These are phyloP conservation scores for Claviceps arundinis DNA, from an alignment of 2,329 filamentous ascomycete species.

Conservation along the genomic window DNA sequence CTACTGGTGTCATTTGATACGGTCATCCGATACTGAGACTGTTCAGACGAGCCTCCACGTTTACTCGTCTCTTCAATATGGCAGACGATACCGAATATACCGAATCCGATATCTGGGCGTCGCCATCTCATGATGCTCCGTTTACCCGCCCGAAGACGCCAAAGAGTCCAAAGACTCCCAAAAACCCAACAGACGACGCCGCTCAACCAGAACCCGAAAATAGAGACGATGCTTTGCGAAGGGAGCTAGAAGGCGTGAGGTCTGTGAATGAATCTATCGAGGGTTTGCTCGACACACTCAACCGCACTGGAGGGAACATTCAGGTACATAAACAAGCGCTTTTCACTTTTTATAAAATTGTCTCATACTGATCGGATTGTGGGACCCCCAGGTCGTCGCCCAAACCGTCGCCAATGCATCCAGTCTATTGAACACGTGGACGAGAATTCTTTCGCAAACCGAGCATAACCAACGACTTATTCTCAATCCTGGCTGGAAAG, in stretches of 20 bases:
- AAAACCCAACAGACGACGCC: constrained; percentile 27
- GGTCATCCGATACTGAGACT: not conserved
- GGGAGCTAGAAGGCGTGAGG: constrained; percentile 70
- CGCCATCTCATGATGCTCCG: constrained; percentile 23
- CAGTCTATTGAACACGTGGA: constrained; percentile 87
- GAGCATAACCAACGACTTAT: constrained; percentile 94
- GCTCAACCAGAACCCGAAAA: constrained; percentile 36
- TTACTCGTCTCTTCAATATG: constrained; percentile 18
- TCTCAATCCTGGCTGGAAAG: constrained; percentile 78
- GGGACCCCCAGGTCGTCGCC: constrained; percentile 50
- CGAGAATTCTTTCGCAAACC: constrained; percentile 86
- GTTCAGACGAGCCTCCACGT: not conserved
- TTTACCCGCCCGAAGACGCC: constrained; percentile 24
- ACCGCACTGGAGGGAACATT: constrained; percentile 67
- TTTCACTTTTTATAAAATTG: not conserved
- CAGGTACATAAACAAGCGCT: constrained; percentile 31
- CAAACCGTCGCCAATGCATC: constrained; percentile 79
- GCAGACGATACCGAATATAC: constrained; percentile 32
- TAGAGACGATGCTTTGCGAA: constrained; percentile 60
- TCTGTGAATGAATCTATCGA: constrained; percentile 85
- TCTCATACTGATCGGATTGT: constrained; percentile 17
- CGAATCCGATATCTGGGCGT: constrained; percentile 35
- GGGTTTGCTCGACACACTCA: constrained; percentile 56
- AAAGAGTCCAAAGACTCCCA: constrained; percentile 35
- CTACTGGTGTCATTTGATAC: not conserved